Percentiles rank a stretch among this genome's conserved stretches.
These are phyloP conservation scores for Phaeotremella fagi DNA, from an alignment of 768 basidiomycete species.

Conservation along the genomic window DNA sequence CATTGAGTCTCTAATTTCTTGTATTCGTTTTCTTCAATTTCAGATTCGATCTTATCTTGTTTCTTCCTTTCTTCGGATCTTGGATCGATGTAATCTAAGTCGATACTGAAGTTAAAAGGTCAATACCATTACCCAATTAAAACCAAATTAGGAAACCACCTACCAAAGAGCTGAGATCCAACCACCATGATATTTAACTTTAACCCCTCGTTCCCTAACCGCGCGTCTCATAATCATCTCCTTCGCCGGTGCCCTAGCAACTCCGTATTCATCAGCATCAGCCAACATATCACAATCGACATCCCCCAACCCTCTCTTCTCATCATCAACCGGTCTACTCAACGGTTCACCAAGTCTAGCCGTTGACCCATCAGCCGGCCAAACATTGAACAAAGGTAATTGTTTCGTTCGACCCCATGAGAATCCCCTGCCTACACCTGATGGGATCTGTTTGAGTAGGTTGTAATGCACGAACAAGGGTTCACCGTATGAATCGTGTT, in stretches of 20 bases:
- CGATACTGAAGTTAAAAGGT: conserved; percentile 23
- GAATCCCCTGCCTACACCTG: conserved; percentile 38
- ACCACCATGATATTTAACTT: conserved; percentile 40
- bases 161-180: conserved; percentile 43
- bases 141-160: conserved; percentile 4
- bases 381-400: conserved; percentile 37
- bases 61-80: conserved; percentile 24
- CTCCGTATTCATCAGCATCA: conserved; percentile 39
- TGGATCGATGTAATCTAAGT: conserved; percentile 40
- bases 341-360: conserved; percentile 26
- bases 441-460: conserved; percentile 50
- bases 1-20: conserved; percentile 1
- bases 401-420: conserved; percentile 44
- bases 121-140: background rate
- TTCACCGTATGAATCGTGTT: conserved; percentile 47
- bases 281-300: conserved; percentile 46
- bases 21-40: conserved; percentile 12
- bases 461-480: conserved; percentile 50
- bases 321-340: conserved; percentile 19
- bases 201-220: conserved; percentile 37
- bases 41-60: conserved; percentile 10
- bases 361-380: conserved; percentile 27
- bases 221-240: conserved; percentile 41
- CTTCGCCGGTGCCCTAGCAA: conserved; percentile 29
- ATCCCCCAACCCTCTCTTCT: conserved; percentile 32